Base-by-base conservation (phyloP, 768 basidiomycete species). In the Leucocoprinus birnbaumii region DNA sequence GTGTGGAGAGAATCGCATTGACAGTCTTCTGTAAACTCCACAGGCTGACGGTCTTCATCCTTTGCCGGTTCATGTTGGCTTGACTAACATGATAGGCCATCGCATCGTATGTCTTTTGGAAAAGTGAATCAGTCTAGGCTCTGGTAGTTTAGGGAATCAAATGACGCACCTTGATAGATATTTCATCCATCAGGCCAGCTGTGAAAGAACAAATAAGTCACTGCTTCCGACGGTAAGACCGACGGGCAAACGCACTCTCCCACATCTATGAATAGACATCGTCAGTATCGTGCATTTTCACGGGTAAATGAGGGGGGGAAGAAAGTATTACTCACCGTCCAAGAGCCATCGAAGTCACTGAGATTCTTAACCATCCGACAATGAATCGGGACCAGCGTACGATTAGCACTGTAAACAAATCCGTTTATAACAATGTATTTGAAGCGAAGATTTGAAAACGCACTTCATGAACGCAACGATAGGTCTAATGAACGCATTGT, bases 401-500 rank as follows among this genome's bases (percentile, higher is more conserved):
- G 85, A 66, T 98, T 96, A 3, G 90, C 87, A 68, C 96, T 98
- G 60, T 2, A 52, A 40, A 67, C 14, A 40, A 59, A 42, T 49
- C 7, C 21, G 16, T 53, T 46, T 48, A 51, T 49, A 61, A 25
- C 9, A 25, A 19, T 14, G 27, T 8, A n/a, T 3, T 34, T 18
- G 18, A 11, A 54, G 41, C 49, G 35, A 37, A 40, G 48, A 5
- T 26, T 51, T 47, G 7, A 21, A 57, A 10, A 76, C 87, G 57
- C 62, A 95, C 94, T 97, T 97, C 86, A 98, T 95, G 66, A 99
- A 99, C 1, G 94, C 96, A 14, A 98, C 97, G 59, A 99, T 98
- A 3, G 97, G 95, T 62, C 97, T 70, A 45, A 97, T 88, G 22
- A 98, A 73, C 19, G 97, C 97, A 64, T 87, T 91, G 63, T 96